Evolutionary conservation across 305 asterid species (phyloP), one percentile per base, ranked within the genome.

Genomic region (Striga hermonthica): DNA sequence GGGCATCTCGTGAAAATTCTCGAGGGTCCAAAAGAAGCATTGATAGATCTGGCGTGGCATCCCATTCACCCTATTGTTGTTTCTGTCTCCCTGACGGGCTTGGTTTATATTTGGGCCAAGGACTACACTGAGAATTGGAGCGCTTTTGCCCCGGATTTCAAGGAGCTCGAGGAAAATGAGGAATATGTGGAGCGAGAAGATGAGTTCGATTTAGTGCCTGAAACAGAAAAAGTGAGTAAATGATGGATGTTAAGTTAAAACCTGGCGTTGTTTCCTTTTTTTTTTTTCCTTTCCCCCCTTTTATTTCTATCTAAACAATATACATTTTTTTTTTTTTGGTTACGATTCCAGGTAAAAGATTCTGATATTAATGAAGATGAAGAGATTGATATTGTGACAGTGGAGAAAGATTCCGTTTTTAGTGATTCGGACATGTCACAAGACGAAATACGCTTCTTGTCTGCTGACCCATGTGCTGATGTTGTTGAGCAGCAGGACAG

Each of bases 121-220:
- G 96, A 88, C 75, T 82, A 84, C 70, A 86, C 91, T 50, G 96
- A 88, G 78, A 88, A 88, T 72, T 88, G 96, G 96, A 88, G 96
- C 67, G 91, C 96, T 22, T 88, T 88, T 79, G 96, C 96, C 59
- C 96, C 96, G 9, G 96, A 88, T 74, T 86, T 88, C 69, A 82
- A 84, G 73, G 96, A 88, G 79, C 89, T 88, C 0, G 96, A 86
- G 82, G 96, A 88, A 75, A 88, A 86, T 36, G 94, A 88, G 76
- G 96, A 88, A 79, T 88, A 88, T 74, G 81, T 88, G 53, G 96
- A 88, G 74, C 79, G 86, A 66, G 96, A 88, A 75, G 96, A 88
- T 75, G 96, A 88, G 68, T 88, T 88, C 74, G 94, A 88, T 81
- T 72, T 88, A 77, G 72, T 81, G 60, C 88, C 91, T 7, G 88